Base-by-base conservation (phyloP, 2,329 filamentous ascomycete species). In the Cladophialophora psammophila region DNA sequence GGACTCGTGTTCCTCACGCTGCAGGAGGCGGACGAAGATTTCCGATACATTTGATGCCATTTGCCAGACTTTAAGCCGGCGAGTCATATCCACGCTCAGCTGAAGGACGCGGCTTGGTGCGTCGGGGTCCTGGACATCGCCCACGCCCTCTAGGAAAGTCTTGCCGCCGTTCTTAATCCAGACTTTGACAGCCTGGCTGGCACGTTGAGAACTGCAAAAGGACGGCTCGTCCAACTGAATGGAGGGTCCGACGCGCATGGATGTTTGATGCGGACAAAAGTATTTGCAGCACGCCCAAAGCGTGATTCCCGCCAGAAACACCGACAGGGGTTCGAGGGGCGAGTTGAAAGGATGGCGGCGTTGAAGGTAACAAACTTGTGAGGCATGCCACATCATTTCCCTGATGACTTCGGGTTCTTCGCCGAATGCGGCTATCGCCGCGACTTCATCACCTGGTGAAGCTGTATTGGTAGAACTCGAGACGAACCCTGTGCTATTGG, bases 311-410 rank as follows among this genome's bases (percentile, higher is more conserved):
- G 52, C 61, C 18, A 64, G 61, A 32, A 64, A 64, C 1, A 64
- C 61, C 12, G 61, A 64, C 15, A 64, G 61, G 4, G 61, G 61
- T 26, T 64, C 61, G 40, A 45, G 61, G 13, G 61, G 61, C 9
- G 61, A 57, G 15, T 64, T 64, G 61, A 64, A 64, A 26, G 61
- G 61, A 32, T 64, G 61, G 10, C 61, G 61, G 53, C 61, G 61
- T n/a, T 64, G 61, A 3, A 64, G 52, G 54, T 57, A 64, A n/a
- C 38, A 45, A 5, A 64, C 61, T 18, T 64, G 61, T 10, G 61
- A 45, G 6, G 61, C 61, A 36, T 64, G 61, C 61, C 61, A 64
- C 52, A 58, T 58, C 36, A 64, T 18, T 31, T 64, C 61, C 20
- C 61, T n/a, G 52, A 64, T 48, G 12, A 20, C 35, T 15, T 50